Conservation (phyloP, 2,329 filamentous ascomycete species). For the Aspergillus fijiensis region DNA sequence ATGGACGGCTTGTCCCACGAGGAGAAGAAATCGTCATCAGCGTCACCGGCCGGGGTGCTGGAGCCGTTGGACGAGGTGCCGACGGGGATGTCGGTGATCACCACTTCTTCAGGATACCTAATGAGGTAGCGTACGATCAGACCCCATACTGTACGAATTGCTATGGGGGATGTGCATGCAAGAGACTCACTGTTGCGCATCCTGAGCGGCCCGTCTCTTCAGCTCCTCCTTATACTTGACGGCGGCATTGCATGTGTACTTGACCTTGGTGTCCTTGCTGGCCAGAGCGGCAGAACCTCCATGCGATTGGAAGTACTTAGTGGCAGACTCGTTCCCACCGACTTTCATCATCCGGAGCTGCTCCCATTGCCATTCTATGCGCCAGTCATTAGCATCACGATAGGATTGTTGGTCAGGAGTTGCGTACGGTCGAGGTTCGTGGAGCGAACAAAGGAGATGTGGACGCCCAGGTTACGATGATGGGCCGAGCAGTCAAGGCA, state of each 20-base stretch:
- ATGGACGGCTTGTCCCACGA: conserved; percentile 98
- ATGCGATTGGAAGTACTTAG: conserved; percentile 97
- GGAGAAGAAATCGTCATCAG: conserved; percentile 93
- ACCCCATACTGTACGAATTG: not conserved
- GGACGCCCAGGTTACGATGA: conserved; percentile 95
- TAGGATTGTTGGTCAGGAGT: not conserved
- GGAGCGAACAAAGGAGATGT: conserved; percentile 98
- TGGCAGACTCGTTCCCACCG: conserved; percentile 95
- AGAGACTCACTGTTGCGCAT: conserved; percentile 75
- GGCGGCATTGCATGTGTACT: conserved; percentile 91
- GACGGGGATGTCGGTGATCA: conserved; percentile 70
- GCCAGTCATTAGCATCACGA: conserved; percentile 22
- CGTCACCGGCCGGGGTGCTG: conserved; percentile 76
- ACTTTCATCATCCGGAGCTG: conserved; percentile 97
- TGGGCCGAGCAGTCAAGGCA: conserved; percentile 97
- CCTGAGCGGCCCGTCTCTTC: conserved; percentile 76
- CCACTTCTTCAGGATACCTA: conserved; percentile 81
- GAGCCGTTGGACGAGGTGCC: conserved; percentile 62
- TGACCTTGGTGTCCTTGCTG: conserved; percentile 95
- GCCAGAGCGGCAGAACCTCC: conserved; percentile 89
- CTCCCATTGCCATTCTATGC: conserved; percentile 93
- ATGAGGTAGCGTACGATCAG: conserved; percentile 13
- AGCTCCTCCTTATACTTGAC: conserved; percentile 98
- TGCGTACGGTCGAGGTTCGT: conserved; percentile 95
- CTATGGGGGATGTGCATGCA: not conserved